phyloP scores from a whole-genome alignment of 2,329 filamentous ascomycete genomes.

The Aspergillus fumigatus region DNA sequence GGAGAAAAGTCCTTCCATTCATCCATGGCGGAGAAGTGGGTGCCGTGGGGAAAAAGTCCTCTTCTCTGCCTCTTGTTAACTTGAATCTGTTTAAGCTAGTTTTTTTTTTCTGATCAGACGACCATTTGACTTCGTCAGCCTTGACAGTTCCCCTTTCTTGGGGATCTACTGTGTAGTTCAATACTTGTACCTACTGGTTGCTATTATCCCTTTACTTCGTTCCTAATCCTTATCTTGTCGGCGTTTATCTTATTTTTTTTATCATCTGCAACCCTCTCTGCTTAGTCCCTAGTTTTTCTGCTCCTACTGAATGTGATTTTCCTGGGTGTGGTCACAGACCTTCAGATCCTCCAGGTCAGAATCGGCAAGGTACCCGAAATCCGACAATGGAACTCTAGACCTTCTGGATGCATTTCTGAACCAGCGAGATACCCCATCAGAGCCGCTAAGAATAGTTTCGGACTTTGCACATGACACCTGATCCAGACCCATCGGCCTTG shows the following conservation, averaged over 20 bases:
- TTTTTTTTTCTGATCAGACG: slow-evolving; percentile 32
- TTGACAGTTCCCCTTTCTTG: neutral
- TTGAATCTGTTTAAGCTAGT: neutral
- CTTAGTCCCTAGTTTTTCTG: neutral
- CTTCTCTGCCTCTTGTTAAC: slow-evolving; percentile 1
- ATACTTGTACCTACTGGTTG: no score
- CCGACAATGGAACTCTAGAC: neutral
- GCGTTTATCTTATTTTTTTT: neutral
- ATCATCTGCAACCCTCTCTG: neutral
- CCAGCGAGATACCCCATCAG: neutral
- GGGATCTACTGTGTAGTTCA: neutral
- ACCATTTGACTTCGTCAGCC: slow-evolving; percentile 19
- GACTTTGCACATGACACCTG: slow-evolving; percentile 16
- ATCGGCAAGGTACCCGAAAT: slow-evolving; percentile 9
- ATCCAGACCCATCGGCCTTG: slow-evolving; percentile 9
- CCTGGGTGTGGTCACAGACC: neutral
- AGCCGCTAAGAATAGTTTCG: slow-evolving; percentile 12
- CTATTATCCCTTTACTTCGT: neutral
- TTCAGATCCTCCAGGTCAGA: neutral
- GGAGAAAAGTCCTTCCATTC: slow-evolving; percentile 8
- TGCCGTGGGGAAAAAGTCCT: slow-evolving; percentile 19
- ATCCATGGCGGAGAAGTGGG: slow-evolving; percentile 25
- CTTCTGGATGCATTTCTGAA: neutral
- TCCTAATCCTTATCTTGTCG: neutral
- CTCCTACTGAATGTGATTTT: neutral